phyloP scores from a whole-genome alignment of 208 protist genomes.

The Kentomonas sorsogonicus region DNA sequence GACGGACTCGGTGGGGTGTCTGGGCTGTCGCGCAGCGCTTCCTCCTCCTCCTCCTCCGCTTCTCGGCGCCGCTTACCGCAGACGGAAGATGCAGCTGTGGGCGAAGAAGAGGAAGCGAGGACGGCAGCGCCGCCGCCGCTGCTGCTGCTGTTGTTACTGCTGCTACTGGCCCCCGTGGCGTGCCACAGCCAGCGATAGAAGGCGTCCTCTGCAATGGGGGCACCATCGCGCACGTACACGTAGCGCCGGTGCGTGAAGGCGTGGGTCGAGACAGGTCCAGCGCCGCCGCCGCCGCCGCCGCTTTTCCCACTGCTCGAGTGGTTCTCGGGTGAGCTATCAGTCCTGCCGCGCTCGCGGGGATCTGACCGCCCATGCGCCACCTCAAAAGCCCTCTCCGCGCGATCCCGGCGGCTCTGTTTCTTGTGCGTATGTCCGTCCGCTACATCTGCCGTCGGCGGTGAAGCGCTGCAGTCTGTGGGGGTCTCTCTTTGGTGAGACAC shows the following conservation, averaged over 20 bases:
- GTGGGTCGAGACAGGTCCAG: conserved; percentile 21
- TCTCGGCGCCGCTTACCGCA: neutral
- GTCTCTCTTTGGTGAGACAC: no score
- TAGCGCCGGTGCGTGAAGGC: conserved; percentile 63
- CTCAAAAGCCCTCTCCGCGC: neutral
- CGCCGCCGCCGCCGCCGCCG: neutral
- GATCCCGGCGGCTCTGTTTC: neutral
- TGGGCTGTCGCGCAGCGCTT: neutral
- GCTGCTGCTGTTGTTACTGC: neutral
- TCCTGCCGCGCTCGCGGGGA: neutral
- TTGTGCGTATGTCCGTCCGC: neutral
- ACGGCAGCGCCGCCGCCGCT: no score
- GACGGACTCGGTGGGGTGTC: conserved; percentile 29
- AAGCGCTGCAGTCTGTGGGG: conserved; percentile 1
- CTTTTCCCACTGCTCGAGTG: neutral
- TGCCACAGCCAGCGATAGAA: conserved; percentile 63
- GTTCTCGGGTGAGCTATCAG: neutral
- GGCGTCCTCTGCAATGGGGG: conserved; percentile 34
- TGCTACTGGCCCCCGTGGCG: neutral
- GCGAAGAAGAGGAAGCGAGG: no score
- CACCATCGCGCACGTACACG: conserved; percentile 76
- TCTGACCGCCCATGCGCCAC: neutral
- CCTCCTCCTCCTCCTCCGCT: neutral
- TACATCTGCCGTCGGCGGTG: neutral
- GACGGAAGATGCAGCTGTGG: no score